Percentiles rank a stretch among this genome's conserved stretches.
Evolutionary conservation across 768 basidiomycete species (phyloP).

Genomic region (Phylloporus sp.): DNA sequence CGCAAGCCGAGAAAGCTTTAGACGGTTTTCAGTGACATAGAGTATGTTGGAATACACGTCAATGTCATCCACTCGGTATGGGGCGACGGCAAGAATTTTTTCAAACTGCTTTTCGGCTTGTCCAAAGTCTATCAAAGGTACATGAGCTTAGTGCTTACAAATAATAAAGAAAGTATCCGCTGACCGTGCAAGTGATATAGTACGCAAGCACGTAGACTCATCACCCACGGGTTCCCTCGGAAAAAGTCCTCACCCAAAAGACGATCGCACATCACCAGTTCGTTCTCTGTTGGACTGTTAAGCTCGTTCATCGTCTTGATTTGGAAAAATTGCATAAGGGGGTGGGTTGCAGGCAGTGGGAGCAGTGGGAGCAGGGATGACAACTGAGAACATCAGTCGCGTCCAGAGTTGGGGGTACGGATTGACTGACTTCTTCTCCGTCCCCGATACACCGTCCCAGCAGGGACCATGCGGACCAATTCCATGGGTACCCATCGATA

Average conservation of each 20-base stretch:
- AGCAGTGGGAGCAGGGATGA: slow-evolving; percentile 42
- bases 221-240: slow-evolving; percentile 79
- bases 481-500: slow-evolving; percentile 79
- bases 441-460: slow-evolving; percentile 78
- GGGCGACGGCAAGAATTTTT: slow-evolving; percentile 73
- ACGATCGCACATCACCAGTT: slow-evolving; percentile 76
- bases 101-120: slow-evolving; percentile 85
- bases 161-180: slow-evolving; percentile 21
- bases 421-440: slow-evolving; percentile 69
- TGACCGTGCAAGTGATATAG: slow-evolving; percentile 88
- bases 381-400: slow-evolving; percentile 32
- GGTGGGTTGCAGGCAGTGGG: slow-evolving; percentile 49
- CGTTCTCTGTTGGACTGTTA: slow-evolving; percentile 83
- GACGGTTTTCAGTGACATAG: slow-evolving; percentile 86
- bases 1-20: slow-evolving; percentile 87
- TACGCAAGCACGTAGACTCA: slow-evolving; percentile 80
- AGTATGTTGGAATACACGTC: slow-evolving; percentile 96
- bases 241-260: slow-evolving; percentile 71
- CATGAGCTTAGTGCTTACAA: slow-evolving; percentile 1
- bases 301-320: slow-evolving; percentile 87
- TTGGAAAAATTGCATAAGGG: slow-evolving; percentile 70
- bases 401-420: not conserved
- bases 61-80: slow-evolving; percentile 88
- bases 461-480: slow-evolving; percentile 91
- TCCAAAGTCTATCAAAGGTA: slow-evolving; percentile 64